Evolutionary conservation across 1,284 basidiomycete genomes (phyloP).

Genomic region (Ustilago cynodontis): DNA sequence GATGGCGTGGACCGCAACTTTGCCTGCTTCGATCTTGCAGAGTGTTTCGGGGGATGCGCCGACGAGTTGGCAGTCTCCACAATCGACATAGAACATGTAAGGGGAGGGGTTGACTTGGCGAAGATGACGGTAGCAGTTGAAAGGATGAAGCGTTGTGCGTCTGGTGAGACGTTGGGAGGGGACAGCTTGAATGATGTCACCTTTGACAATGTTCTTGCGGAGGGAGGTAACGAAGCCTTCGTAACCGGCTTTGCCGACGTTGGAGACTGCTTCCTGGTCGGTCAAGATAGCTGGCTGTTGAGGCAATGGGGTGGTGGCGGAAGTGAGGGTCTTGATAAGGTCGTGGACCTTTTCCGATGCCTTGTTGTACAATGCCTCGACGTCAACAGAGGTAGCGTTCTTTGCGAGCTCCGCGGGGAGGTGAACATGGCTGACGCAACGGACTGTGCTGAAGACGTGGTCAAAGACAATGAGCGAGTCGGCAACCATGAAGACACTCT

Average conservation of each 20-base stretch:
- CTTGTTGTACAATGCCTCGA: conserved; percentile 60
- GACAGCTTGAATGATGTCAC: conserved; percentile 99
- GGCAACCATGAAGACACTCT: conserved; percentile 95
- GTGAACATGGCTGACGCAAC: conserved; percentile 94
- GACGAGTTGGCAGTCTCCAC: conserved; percentile 87
- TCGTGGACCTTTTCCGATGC: conserved; percentile 44
- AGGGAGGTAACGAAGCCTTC: conserved; percentile 90
- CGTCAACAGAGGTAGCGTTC: conserved; percentile 73
- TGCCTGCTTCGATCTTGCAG: conserved; percentile 87
- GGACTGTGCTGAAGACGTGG: conserved; percentile 93
- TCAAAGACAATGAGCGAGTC: conserved; percentile 96
- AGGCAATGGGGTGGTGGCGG: conserved; percentile 74
- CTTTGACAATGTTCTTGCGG: conserved; percentile 93
- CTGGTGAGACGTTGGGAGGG: conserved; percentile 90
- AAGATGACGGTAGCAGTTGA: conserved; percentile 94
- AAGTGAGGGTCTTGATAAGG: conserved; percentile 41
- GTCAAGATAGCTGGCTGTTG: conserved; percentile 71
- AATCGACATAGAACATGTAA: conserved; percentile 98
- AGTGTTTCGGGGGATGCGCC: conserved; percentile 98
- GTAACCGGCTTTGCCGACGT: conserved; percentile 94
- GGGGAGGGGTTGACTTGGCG: conserved; percentile 96
- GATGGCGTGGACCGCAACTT: conserved; percentile 97
- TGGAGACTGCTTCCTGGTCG: conserved; percentile 76
- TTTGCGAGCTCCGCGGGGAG: conserved; percentile 75
- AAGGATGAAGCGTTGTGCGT: conserved; percentile 90